Percentiles rank a stretch among this genome's conserved stretches.
Evolutionary conservation across 768 basidiomycete species (phyloP).

Genomic region (Phlebiopsis gigantea): DNA sequence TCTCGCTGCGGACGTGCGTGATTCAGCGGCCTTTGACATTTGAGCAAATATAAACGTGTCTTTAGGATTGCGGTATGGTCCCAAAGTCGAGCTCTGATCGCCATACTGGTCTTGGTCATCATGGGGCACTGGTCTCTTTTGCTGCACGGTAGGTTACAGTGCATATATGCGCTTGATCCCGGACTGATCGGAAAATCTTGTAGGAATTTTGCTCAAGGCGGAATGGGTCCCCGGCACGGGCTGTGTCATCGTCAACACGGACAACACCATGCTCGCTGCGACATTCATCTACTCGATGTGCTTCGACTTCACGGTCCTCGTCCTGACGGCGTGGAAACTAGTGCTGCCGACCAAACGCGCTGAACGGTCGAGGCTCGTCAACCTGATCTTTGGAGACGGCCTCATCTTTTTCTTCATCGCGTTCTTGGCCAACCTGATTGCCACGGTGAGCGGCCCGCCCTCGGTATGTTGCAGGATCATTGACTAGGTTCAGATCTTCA

Average conservation of each 20-base stretch:
- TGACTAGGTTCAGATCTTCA: slow-evolving; percentile 32
- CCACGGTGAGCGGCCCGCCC: slow-evolving; percentile 29
- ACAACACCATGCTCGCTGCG: slow-evolving; percentile 54
- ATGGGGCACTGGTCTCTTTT: slow-evolving; percentile 70
- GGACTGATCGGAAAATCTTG: background rate
- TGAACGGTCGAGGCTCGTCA: slow-evolving; percentile 52
- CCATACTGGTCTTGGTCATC: slow-evolving; percentile 49
- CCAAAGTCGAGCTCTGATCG: slow-evolving; percentile 46
- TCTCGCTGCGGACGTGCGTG: slow-evolving; percentile 61
- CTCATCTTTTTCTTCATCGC: slow-evolving; percentile 69
- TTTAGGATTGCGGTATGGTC: slow-evolving; percentile 68
- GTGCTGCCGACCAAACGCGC: slow-evolving; percentile 31
- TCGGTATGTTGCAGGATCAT: background rate
- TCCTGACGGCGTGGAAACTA: slow-evolving; percentile 59
- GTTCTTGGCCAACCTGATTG: slow-evolving; percentile 65
- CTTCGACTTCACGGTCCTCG: slow-evolving; percentile 61
- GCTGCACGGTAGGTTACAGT: slow-evolving; percentile 45
- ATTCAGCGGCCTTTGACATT: background rate
- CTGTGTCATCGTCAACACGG: slow-evolving; percentile 55
- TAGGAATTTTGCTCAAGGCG: slow-evolving; percentile 58
- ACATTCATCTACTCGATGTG: slow-evolving; percentile 73
- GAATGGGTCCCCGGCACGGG: slow-evolving; percentile 40
- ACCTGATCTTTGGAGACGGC: slow-evolving; percentile 67
- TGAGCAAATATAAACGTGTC: background rate
- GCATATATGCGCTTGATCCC: background rate